phyloP scores from a whole-genome alignment of 257 asterid genomes.

The Petrea volubilis region DNA sequence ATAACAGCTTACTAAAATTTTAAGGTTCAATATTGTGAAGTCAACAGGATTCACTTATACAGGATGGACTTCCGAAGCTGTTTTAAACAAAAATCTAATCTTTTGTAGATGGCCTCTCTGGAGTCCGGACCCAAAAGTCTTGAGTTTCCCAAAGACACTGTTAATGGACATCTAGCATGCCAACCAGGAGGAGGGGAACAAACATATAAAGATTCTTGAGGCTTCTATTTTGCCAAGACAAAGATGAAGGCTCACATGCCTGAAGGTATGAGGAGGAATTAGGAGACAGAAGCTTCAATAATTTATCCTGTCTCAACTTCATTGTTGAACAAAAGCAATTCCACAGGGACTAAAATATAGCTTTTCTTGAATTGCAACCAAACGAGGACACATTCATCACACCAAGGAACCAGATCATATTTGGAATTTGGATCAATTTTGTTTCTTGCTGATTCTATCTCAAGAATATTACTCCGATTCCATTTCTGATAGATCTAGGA shows the following conservation, averaged over 20 bases:
- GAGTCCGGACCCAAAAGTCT: background rate
- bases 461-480: background rate
- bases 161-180: slow-evolving; percentile 13
- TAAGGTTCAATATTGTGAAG: background rate
- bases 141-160: background rate
- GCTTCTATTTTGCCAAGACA: background rate
- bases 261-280: slow-evolving; percentile 1
- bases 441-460: background rate
- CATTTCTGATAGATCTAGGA: no score
- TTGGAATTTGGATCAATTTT: background rate
- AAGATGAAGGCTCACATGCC: background rate
- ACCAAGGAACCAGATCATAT: background rate
- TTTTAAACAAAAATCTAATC: background rate
- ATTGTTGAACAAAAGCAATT: slow-evolving; percentile 2
- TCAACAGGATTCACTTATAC: slow-evolving; percentile 4
- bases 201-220: no score
- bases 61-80: background rate
- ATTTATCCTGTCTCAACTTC: background rate
- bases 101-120: background rate
- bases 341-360: background rate
- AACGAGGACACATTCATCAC: no score
- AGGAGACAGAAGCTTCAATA: slow-evolving; percentile 6
- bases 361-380: background rate
- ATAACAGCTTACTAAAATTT: background rate
- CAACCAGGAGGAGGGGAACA: no score